Evolutionary conservation across 2,329 filamentous ascomycete genomes (phyloP), one percentile per base, ranked within the genome.

Genomic region (Ophiostoma sp.): DNA sequence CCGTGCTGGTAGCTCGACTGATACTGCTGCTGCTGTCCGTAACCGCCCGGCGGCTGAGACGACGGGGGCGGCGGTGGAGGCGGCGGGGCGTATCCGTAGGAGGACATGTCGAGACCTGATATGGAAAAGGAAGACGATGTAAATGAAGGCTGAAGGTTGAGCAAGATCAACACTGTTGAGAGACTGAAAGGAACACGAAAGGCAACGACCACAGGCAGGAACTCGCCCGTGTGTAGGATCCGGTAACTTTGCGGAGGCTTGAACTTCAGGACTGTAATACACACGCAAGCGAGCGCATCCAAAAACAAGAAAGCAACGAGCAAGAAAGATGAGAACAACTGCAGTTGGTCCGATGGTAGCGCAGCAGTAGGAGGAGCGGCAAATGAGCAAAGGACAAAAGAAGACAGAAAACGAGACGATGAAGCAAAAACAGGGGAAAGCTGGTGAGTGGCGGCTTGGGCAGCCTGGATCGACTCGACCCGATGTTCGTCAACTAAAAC

Each of bases 61-160:
- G 76, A 82, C 4, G 83, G 79, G n/a, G 83, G 82, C 4, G 82
- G 79, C 18, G 83, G 82, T 12, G 83, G 83, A 68, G 83, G 82
- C 11, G 83, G 83, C 68, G 83, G 82, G 36, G 82, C 83, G 78
- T 85, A 85, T 67, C 80, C 81, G 77, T 85, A 85, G n/a, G 76
- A 75, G 36, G 82, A 78, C 82, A 84, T 84, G 65, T 16, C 55
- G 38, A 44, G 7, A 52, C 27, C 5, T 38, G n/a, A 38, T 36
- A 63, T 5, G 52, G 38, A 64, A 60, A 44, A 36, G 9, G 36
- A 4, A 64, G 58, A 42, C 14, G 45, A 45, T 18, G 40, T 12
- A 6, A 18, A 60, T 14, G 5, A 60, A 38, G 5, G 38, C 27
- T 38, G 8, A 52, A 11, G 5, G 47, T 42, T 40, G 60, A 63